Evolutionary conservation across 2,329 filamentous ascomycete genomes (phyloP).

Genomic region (Endocalyx cinctus): DNA sequence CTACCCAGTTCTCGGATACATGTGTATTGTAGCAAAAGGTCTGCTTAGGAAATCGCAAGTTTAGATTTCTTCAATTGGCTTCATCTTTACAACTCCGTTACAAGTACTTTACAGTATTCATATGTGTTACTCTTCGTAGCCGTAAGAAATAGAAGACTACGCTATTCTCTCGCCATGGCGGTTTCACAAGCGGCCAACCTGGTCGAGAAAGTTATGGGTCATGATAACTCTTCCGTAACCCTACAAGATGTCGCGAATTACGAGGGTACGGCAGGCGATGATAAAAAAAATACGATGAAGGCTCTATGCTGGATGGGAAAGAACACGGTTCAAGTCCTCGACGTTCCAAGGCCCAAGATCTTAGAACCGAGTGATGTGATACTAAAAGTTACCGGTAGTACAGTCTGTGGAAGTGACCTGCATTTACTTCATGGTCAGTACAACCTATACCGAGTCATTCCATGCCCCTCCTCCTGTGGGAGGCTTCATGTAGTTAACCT

Average conservation of each 20-base stretch:
- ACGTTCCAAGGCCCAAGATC: slow-evolving; percentile 66
- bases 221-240: slow-evolving; percentile 59
- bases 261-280: slow-evolving; percentile 36
- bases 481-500: background rate
- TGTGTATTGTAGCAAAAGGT: too few species aligned
- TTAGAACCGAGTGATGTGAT: slow-evolving; percentile 74
- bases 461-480: background rate
- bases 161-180: slow-evolving; percentile 39
- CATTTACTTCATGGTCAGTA: slow-evolving; percentile 48
- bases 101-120: too few species aligned
- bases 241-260: slow-evolving; percentile 68
- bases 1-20: too few species aligned
- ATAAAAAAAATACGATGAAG: slow-evolving; percentile 70
- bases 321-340: slow-evolving; percentile 66
- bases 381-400: slow-evolving; percentile 66
- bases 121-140: too few species aligned
- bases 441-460: background rate
- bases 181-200: slow-evolving; percentile 62
- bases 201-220: slow-evolving; percentile 64
- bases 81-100: too few species aligned
- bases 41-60: too few species aligned
- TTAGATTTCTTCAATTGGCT: too few species aligned
- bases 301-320: slow-evolving; percentile 80
- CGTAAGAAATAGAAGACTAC: too few species aligned
- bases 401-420: slow-evolving; percentile 55